Evolutionary conservation across 257 asterid species (phyloP), one percentile per base, ranked within the genome.

Genomic region (Nicotiana paniculata): DNA sequence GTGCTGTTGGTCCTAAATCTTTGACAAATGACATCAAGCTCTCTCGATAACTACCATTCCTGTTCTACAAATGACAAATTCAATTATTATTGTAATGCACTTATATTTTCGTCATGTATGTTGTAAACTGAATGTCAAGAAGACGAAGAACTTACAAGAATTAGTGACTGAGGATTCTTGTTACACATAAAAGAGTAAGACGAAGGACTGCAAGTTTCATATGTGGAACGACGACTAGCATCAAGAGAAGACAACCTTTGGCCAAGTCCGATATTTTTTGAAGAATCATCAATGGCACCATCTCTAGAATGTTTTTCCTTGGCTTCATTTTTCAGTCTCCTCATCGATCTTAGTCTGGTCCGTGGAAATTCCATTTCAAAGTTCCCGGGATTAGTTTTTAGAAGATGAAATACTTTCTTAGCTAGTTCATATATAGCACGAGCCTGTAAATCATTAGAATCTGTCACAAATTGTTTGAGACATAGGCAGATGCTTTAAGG

Each of bases 401-500:
- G 94, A 85, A 88, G 90, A 58, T 90, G 87, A 54, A 96, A 91
- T 48, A 93, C 96, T 91, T 89, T 96, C 88, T 83, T 89, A n/a
- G 98, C 96, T 68, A 92, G 87, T 26, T 93, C 98, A 59, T 91
- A 87, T 77, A 96, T 91, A 10, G 90, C 93, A 35, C 96, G 96
- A 70, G 95, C 99, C 98, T 95, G 87, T 32, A 62, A 18, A 30
- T 75, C 53, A 77, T 5, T 43, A 48, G 35, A 83, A 39, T 37
- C 37, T 77, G 58, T 54, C 8, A 28, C 13, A 7, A 66, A 66
- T 32, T 67, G 48, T 66, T 64, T 61, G 4, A 63, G 35, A 26
- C 17, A 9, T 59, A 1, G 16, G 11, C 7, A 24, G 24, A 24
- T 61, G 12, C 32, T 37, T 13, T 10, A 70, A 70, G 33, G 74